These are phyloP conservation scores for Penicillium roqueforti DNA, from an alignment of 495 filamentous ascomycete species.

Conservation along the genomic window DNA sequence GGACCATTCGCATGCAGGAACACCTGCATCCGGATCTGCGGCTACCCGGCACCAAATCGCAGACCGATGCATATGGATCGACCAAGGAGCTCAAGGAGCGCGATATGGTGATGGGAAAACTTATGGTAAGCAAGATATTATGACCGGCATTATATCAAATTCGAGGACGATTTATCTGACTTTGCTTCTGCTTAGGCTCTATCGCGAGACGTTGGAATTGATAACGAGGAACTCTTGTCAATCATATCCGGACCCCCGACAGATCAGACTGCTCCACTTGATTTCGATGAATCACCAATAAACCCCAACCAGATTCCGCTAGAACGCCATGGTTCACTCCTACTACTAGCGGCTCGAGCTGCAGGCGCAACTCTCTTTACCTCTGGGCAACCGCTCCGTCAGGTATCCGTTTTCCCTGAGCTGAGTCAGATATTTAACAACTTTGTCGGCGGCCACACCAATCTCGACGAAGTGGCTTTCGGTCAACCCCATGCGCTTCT, in stretches of 20 bases:
- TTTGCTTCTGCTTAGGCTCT: slow-evolving; percentile 51
- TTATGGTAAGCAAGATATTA: slow-evolving; percentile 54
- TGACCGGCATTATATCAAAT: not conserved
- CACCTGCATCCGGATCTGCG: slow-evolving; percentile 53
- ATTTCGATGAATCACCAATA: slow-evolving; percentile 40
- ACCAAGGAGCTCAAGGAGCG: slow-evolving; percentile 59
- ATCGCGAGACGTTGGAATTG: slow-evolving; percentile 62
- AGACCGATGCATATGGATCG: slow-evolving; percentile 56
- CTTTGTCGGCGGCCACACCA: slow-evolving; percentile 51
- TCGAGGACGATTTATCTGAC: not conserved
- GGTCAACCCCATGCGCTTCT: slow-evolving; percentile 42
- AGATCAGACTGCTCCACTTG: slow-evolving; percentile 37
- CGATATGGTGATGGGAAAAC: slow-evolving; percentile 70
- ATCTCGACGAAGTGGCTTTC: slow-evolving; percentile 36
- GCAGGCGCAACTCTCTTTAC: slow-evolving; percentile 38
- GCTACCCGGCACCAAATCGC: slow-evolving; percentile 44
- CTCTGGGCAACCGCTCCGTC: slow-evolving; percentile 24
- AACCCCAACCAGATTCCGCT: slow-evolving; percentile 64
- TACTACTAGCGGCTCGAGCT: slow-evolving; percentile 53
- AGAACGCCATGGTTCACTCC: slow-evolving; percentile 64
- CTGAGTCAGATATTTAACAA: slow-evolving; percentile 55
- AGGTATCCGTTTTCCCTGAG: slow-evolving; percentile 59
- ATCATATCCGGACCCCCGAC: slow-evolving; percentile 33
- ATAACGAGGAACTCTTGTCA: slow-evolving; percentile 47
- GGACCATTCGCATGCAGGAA: slow-evolving; percentile 73